These are phyloP conservation scores for Russula emetica DNA, from an alignment of 768 basidiomycete genomes.

Conservation along the genomic window DNA sequence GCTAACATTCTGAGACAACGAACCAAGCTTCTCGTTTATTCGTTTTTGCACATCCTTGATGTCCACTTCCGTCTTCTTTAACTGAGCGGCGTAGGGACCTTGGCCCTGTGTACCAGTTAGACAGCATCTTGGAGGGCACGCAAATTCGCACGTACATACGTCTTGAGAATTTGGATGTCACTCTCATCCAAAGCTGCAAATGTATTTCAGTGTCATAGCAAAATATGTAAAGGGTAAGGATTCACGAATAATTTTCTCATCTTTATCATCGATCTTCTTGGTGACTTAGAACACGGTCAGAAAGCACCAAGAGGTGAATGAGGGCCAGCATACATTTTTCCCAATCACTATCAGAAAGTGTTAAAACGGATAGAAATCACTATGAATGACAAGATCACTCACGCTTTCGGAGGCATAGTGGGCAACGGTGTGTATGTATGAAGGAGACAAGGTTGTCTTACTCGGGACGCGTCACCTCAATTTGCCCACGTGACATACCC, in stretches of 20 bases:
- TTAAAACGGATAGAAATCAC: constrained; percentile 2
- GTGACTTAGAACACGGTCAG: constrained; percentile 50
- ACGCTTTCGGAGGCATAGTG: constrained; percentile 94
- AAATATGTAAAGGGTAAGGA: not conserved
- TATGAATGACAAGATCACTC: constrained; percentile 37
- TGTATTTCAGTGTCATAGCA: constrained; percentile 19
- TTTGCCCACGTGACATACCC: constrained; percentile 22
- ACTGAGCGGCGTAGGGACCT: constrained; percentile 88
- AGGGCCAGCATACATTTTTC: constrained; percentile 78
- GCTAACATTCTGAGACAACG: constrained; percentile 24
- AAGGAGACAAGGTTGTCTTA: constrained; percentile 3
- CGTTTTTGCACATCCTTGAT: constrained; percentile 96
- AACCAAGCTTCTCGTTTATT: constrained; percentile 95
- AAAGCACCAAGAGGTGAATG: not conserved
- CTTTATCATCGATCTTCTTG: constrained; percentile 81
- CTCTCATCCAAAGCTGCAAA: constrained; percentile 86
- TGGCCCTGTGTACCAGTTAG: constrained; percentile 62
- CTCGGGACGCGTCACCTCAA: constrained; percentile 36
- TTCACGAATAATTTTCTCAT: constrained; percentile 77
- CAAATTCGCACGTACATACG: constrained; percentile 61
- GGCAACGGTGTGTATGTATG: constrained; percentile 27
- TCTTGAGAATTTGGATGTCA: constrained; percentile 98
- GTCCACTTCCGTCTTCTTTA: constrained; percentile 87
- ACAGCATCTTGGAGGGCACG: not conserved
- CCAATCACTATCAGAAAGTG: constrained; percentile 71